Evolutionary conservation across 495 filamentous ascomycete genomes (phyloP).

Genomic region (Hyaloscypha hepaticicola): DNA sequence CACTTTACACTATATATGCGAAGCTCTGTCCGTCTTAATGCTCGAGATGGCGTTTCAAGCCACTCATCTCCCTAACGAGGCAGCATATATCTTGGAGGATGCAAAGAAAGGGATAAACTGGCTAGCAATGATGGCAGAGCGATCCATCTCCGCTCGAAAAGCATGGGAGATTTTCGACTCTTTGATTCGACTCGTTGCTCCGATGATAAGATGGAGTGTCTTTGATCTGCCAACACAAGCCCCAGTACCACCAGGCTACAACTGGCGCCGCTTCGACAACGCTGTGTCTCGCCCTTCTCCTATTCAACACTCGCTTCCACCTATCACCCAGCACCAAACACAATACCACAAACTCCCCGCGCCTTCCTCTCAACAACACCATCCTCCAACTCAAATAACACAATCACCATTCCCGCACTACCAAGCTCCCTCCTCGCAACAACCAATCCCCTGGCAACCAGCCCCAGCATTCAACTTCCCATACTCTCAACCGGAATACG

Average conservation of each 20-base stretch:
- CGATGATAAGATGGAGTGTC: conserved; percentile 32
- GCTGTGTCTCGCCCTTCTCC: background rate
- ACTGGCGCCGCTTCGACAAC: conserved; percentile 9
- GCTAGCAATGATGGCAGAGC: conserved; percentile 47
- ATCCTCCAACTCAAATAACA: background rate
- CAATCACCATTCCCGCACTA: background rate
- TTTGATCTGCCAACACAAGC: conserved; percentile 22
- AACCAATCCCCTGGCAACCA: background rate
- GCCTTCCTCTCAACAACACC: background rate
- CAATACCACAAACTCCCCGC: background rate
- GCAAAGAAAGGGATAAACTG: conserved; percentile 55
- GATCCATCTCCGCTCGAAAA: conserved; percentile 46
- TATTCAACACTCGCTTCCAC: background rate
- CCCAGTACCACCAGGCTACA: conserved; percentile 26
- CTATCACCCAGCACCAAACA: background rate
- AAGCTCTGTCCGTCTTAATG: conserved; percentile 57
- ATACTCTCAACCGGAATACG: background rate
- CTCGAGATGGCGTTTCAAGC: conserved; percentile 55
- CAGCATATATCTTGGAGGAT: conserved; percentile 49
- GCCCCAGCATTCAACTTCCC: background rate
- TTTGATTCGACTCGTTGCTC: conserved; percentile 46
- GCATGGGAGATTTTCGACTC: conserved; percentile 56
- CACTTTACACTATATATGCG: conserved; percentile 61
- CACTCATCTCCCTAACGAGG: conserved; percentile 55
- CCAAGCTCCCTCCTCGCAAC: background rate